phyloP scores from a whole-genome alignment of 139 green algal species.

The Edaphochlamys debaryana region DNA sequence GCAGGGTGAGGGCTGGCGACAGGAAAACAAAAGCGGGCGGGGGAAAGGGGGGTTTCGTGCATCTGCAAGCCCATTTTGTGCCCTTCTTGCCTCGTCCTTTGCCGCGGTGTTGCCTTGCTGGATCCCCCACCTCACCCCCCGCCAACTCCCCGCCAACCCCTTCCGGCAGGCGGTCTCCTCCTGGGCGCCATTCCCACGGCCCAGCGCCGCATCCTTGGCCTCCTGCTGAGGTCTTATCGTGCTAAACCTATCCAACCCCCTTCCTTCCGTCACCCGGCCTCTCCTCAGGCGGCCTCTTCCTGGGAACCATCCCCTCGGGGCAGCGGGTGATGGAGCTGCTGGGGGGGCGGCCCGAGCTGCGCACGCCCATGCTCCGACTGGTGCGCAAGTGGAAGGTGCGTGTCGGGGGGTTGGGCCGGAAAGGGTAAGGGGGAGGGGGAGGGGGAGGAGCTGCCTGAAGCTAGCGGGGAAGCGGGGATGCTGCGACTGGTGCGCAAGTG shows the following conservation, averaged over 20 bases:
- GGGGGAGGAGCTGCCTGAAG: not conserved
- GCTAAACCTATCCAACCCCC: too few relatives aligned
- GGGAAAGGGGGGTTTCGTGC: not conserved
- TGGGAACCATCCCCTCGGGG: conserved; percentile 84
- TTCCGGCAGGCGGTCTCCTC: too few relatives aligned
- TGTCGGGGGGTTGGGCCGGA: not conserved
- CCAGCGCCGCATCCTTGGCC: too few relatives aligned
- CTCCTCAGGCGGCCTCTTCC: conserved; percentile 84
- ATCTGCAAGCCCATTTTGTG: too few relatives aligned
- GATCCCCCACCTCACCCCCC: not conserved
- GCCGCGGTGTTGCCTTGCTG: too few relatives aligned
- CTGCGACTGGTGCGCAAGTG: conserved; percentile 76
- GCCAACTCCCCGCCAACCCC: too few relatives aligned
- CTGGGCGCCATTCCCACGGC: too few relatives aligned
- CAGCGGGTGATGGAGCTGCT: conserved; percentile 69
- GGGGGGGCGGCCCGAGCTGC: conserved; percentile 16
- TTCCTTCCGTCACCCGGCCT: too few relatives aligned
- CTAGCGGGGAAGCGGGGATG: conserved; percentile 35
- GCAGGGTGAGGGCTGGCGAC: conserved; percentile 53
- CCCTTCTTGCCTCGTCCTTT: too few relatives aligned
- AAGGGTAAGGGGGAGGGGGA: not conserved
- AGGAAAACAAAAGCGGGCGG: not conserved
- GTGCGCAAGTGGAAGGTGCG: conserved; percentile 70
- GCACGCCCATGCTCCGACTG: conserved; percentile 71
- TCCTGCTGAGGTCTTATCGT: too few relatives aligned